These are phyloP conservation scores for Colletotrichum orbiculare DNA, from an alignment of 2,329 filamentous ascomycete species.

Conservation along the genomic window DNA sequence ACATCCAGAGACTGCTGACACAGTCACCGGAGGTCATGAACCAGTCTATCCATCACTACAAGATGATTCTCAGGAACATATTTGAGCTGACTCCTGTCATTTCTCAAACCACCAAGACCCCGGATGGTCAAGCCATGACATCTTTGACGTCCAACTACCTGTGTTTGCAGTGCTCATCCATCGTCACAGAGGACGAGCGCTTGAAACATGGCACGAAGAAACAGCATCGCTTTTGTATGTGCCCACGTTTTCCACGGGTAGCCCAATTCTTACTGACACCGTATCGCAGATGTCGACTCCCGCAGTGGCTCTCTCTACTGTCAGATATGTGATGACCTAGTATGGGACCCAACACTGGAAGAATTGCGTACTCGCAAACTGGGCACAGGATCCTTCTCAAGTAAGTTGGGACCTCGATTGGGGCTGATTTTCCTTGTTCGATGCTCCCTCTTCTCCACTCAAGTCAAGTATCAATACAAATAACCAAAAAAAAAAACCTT, in stretches of 20 bases:
- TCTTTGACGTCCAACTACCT: slow-evolving; percentile 76
- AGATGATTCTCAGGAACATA: slow-evolving; percentile 75
- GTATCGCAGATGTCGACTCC: slow-evolving; percentile 77
- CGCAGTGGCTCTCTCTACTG: slow-evolving; percentile 80
- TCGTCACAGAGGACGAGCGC: slow-evolving; percentile 73
- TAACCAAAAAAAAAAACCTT: too few species aligned
- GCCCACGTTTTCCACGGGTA: not conserved
- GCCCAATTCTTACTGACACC: slow-evolving; percentile 39
- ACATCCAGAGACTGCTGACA: slow-evolving; percentile 75
- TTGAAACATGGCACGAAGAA: slow-evolving; percentile 76
- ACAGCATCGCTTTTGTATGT: slow-evolving; percentile 78
- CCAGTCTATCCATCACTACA: slow-evolving; percentile 77
- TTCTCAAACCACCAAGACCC: slow-evolving; percentile 71
- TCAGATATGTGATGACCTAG: slow-evolving; percentile 83
- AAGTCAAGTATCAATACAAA: too few species aligned
- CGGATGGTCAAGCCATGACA: slow-evolving; percentile 67
- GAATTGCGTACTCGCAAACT: slow-evolving; percentile 78
- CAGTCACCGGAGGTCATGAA: slow-evolving; percentile 73
- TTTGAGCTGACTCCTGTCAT: slow-evolving; percentile 75
- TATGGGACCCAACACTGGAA: slow-evolving; percentile 85
- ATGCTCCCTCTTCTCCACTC: too few species aligned
- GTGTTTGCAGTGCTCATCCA: slow-evolving; percentile 78
- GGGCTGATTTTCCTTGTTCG: too few species aligned
- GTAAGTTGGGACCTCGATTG: slow-evolving; percentile 53
- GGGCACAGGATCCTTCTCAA: slow-evolving; percentile 72